Evolutionary conservation across 345 rosid genomes (phyloP).

Genomic region (Rhizophora apiculata): DNA sequence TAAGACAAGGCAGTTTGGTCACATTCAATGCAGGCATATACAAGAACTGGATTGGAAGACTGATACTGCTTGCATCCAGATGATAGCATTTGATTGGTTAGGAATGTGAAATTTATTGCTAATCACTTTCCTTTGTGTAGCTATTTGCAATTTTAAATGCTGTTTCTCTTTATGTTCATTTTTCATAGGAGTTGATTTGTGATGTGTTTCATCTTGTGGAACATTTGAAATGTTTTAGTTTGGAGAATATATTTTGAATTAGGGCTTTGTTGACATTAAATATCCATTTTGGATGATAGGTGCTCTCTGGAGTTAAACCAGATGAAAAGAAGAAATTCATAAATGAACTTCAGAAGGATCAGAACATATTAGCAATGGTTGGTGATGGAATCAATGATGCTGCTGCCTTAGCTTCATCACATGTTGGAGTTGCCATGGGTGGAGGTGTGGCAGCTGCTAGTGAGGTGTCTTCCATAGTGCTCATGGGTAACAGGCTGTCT

Average conservation of each 20-base stretch:
- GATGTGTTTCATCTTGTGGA: not conserved
- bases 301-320: slow-evolving; percentile 80
- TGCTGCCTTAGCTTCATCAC: slow-evolving; percentile 87
- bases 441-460: slow-evolving; percentile 95
- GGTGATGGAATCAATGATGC: slow-evolving; percentile 99
- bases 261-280: not conserved
- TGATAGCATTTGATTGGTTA: not conserved
- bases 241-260: not conserved
- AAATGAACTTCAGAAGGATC: slow-evolving; percentile 60
- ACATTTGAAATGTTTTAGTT: not conserved
- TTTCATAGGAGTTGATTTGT: not conserved
- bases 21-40: too few species aligned
- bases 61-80: not conserved
- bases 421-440: slow-evolving; percentile 93
- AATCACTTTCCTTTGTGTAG: not conserved
- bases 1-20: too few species aligned
- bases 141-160: not conserved
- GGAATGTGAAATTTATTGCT: not conserved
- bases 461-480: slow-evolving; percentile 89
- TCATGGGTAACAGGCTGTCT: slow-evolving; percentile 82
- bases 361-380: slow-evolving; percentile 86
- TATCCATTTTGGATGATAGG: slow-evolving; percentile 43
- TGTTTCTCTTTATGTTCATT: not conserved
- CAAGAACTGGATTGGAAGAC: too few species aligned
- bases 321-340: slow-evolving; percentile 72